Evolutionary conservation across 2,329 filamentous ascomycete species (phyloP), one percentile per base, ranked within the genome.

Genomic region (Chaetomium globosum): DNA sequence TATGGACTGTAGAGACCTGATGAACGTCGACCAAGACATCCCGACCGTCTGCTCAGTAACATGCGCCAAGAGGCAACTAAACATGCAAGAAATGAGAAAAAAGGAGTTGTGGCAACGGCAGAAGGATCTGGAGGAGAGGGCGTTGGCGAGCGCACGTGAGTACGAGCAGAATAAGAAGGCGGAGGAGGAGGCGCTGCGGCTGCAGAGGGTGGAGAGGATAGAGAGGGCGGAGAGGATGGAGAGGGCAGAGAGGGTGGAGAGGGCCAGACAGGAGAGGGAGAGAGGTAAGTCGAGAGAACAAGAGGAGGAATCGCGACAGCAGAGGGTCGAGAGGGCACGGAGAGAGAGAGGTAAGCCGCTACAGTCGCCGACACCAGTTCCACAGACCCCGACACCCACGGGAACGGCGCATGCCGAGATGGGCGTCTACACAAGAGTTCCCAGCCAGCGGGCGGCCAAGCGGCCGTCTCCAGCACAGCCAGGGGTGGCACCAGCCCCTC

Each of bases 181-280:
- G 23, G 59, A 62, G 13, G 21, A 62, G 10, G 54, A 59, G 49
- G 51, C 43, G 28, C 16, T 61, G 46, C 59, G 59, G 46, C 23
- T 43, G 2, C 54, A 43, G 31, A 49, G 9, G 30, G 39, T 53
- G 19, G 59, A 58, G 48, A 58, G 53, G 26, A 26, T 26, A 26
- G 26, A 26, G 26, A 26, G 26, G 46, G n/a, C 36, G 9, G 19
- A 55, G 39, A 54, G 49, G 52, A 26, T 26, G 26, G 26, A 26
- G 26, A 26, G 26, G 26, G 26, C 26, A 26, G 26, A 43, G 31
- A 49, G 9, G 46, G n/a, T 48, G 16, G 19, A 55, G 39, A 54
- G 49, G 28, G 28, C 30, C 5, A 54, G 48, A 26, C 30, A 3
- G 19, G 23, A 56, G 52, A 55, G 28, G 21, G 33, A 28, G 5